Evolutionary conservation across 1,284 basidiomycete genomes (phyloP), one percentile per base, ranked within the genome.

Genomic region (Microbotryum intermedium): DNA sequence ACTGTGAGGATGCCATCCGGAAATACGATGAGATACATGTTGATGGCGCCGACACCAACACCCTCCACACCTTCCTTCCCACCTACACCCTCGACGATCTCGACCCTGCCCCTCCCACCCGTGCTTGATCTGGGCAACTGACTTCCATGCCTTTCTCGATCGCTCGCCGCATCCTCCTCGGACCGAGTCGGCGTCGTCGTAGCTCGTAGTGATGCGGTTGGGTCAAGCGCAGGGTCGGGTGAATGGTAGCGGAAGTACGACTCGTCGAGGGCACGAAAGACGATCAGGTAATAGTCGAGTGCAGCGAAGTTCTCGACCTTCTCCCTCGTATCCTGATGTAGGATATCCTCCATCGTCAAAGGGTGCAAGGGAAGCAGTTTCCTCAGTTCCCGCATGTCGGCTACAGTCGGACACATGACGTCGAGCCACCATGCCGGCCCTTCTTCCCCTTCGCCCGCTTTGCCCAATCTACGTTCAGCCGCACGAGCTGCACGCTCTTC

Each of bases 301-400:
- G 83, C 84, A 7, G 88, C 84, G 73, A 94, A 97, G 4, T 85
- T 77, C 71, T 97, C 93, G 18, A 95, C 77, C 75, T 97, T 97
- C 75, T 97, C 93, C 42, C 91, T 82, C 21, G 89, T 86, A 66
- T 97, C 92, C 75, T 90, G 86, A 66, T 92, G 89, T n/a, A 97
- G 76, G 42, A 97, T 90, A 76, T 97, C 93, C 75, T 97, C 93
- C 18, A 97, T 81, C 0, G 93, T 97, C 23, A 97, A 79, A 0
- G 93, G 93, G 74, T 97, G 93, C 2, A 97, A 80, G 55, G 90
- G 88, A 28, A 97, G 80, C 67, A 85, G 88, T 80, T 89, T 90
- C 56, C 90, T 88, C 54, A 97, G 82, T 23, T 87, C 83, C 58
- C 86, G 82, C 81, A 97, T 84, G 74, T 95, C 92, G 56, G 87